Conservation (phyloP, 1,139 yeast species). For the Pichia sp. region DNA sequence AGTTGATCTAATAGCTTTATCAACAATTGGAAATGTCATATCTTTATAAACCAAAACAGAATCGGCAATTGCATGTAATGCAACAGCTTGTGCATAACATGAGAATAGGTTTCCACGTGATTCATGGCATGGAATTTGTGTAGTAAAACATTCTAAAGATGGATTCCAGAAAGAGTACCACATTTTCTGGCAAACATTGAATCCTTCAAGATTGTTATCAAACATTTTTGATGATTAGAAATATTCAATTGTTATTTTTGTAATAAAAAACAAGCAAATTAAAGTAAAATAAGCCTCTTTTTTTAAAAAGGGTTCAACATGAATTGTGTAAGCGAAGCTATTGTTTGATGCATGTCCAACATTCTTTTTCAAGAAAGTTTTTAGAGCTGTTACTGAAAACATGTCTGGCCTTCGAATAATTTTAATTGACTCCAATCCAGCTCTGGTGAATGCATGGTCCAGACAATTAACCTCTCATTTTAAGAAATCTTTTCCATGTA, state of each 20-base stretch:
- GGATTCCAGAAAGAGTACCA: conserved; percentile 47
- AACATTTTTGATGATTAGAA: conserved; percentile 27
- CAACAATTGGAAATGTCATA: conserved; percentile 51
- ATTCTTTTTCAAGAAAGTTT: no score
- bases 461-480: conserved; percentile 1
- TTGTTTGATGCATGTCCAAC: no score
- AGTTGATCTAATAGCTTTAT: conserved; percentile 47
- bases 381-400: no score
- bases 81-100: conserved; percentile 66
- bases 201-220: conserved; percentile 41
- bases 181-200: conserved; percentile 39
- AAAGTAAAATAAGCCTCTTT: no score
- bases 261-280: no score
- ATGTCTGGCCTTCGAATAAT: no score
- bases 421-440: no score
- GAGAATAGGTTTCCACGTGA: conserved; percentile 58
- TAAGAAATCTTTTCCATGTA: background rate
- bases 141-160: conserved; percentile 38
- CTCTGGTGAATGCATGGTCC: conserved; percentile 8
- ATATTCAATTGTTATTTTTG: no score
- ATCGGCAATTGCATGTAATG: conserved; percentile 70
- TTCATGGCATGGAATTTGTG: conserved; percentile 43
- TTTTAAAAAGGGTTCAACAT: no score
- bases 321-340: no score
- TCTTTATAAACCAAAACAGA: conserved; percentile 53